Evolutionary conservation across 2,329 filamentous ascomycete genomes (phyloP).

Genomic region (Xylariaceae sp.): DNA sequence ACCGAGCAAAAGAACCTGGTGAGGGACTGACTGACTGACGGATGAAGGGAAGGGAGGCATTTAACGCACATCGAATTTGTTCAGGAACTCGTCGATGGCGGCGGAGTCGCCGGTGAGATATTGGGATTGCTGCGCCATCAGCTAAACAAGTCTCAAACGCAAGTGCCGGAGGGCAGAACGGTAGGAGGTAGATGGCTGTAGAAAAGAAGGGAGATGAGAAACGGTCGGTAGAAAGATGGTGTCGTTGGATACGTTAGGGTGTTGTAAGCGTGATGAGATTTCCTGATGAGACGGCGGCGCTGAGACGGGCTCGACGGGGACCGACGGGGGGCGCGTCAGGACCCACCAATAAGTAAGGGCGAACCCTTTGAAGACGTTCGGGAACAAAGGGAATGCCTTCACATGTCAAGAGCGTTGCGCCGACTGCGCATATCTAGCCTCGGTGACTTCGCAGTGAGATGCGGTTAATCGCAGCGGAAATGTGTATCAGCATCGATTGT

Average conservation of each 20-base stretch:
- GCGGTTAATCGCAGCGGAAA: too few relatives aligned
- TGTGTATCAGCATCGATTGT: too few relatives aligned
- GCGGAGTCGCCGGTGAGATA: slow-evolving; percentile 74
- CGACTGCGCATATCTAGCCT: too few relatives aligned
- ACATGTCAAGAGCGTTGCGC: too few relatives aligned
- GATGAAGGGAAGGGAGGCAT: slow-evolving; percentile 21
- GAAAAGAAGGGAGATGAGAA: background rate
- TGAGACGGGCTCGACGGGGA: background rate
- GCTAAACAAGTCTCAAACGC: background rate
- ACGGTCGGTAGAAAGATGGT: background rate
- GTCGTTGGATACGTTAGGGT: background rate
- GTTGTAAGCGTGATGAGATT: background rate
- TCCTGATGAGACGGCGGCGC: background rate
- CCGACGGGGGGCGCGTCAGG: too few relatives aligned
- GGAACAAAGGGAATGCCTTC: too few relatives aligned
- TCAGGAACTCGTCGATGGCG: slow-evolving; percentile 76
- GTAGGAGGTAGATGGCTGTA: background rate
- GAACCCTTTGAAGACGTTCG: too few relatives aligned
- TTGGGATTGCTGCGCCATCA: slow-evolving; percentile 40
- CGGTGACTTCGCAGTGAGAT: too few relatives aligned
- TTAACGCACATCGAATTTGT: slow-evolving; percentile 79
- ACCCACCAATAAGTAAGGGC: too few relatives aligned
- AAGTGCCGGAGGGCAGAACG: background rate
- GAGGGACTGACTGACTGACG: too few relatives aligned
- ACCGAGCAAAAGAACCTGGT: background rate